A percentile compares a stretch with the other conserved stretches of the same genome.
Conservation (phyloP, 805 yeast genomes). For the Suhomyces emberorum region DNA sequence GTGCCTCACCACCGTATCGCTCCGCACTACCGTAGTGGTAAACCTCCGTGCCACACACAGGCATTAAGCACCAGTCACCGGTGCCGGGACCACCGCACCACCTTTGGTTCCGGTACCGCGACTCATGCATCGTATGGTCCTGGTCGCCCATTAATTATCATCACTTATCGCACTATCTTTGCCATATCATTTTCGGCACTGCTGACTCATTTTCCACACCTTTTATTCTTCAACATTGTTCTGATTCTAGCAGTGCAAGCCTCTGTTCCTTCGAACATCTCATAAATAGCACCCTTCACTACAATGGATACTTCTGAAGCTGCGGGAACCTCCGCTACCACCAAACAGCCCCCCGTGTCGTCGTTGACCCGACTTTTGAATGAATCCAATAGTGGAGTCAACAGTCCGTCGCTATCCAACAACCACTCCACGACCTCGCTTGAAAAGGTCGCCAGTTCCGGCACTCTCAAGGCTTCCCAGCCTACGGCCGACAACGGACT, state of each 20-base stretch:
- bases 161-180: neutral
- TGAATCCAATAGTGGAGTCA: constrained; percentile 25
- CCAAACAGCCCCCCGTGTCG: constrained; percentile 23
- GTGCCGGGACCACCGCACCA: too few relatives aligned
- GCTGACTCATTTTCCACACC: too few relatives aligned
- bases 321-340: neutral
- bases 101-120: too few relatives aligned
- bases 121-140: too few relatives aligned
- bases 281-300: neutral
- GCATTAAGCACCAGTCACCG: too few relatives aligned
- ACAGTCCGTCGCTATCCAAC: constrained; percentile 9
- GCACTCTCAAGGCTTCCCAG: constrained; percentile 12
- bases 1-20: too few relatives aligned
- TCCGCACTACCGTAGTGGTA: too few relatives aligned
- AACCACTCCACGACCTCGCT: constrained; percentile 2
- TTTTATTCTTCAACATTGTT: too few relatives aligned
- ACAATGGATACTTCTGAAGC: constrained; percentile 4
- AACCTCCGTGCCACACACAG: too few relatives aligned
- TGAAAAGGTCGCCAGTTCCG: constrained; percentile 8
- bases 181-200: neutral
- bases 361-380: constrained; percentile 38
- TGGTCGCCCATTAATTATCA: neutral
- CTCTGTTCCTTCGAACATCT: neutral
- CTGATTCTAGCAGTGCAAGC: neutral
- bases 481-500: constrained; percentile 2